These are phyloP conservation scores for Amorphotheca resinae DNA, from an alignment of 495 filamentous ascomycete species.

Conservation along the genomic window DNA sequence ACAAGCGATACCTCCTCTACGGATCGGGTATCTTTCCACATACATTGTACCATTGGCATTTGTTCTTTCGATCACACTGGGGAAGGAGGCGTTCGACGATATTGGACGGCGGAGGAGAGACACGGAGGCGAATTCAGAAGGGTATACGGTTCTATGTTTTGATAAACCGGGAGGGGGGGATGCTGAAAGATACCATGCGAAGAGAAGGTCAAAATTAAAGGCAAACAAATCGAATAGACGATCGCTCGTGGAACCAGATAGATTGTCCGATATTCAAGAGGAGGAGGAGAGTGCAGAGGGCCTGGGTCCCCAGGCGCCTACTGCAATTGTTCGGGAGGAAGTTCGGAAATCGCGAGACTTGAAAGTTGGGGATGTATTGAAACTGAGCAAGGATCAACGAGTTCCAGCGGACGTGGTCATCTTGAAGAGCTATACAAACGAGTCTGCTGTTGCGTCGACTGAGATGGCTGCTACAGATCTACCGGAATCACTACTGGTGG, in stretches of 20 bases:
- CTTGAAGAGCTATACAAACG: conserved; percentile 66
- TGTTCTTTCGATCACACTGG: conserved; percentile 80
- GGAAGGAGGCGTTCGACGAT: conserved; percentile 94
- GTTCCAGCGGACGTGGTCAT: conserved; percentile 93
- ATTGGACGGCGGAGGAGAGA: conserved; percentile 75
- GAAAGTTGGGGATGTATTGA: conserved; percentile 88
- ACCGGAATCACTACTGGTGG: conserved; percentile 13
- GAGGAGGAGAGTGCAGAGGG: conserved; percentile 24
- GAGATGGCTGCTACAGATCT: not conserved
- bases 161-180: conserved; percentile 29
- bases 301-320: conserved; percentile 22
- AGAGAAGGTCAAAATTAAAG: conserved; percentile 26
- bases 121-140: conserved; percentile 87
- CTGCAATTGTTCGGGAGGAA: conserved; percentile 44
- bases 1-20: conserved; percentile 75
- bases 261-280: conserved; percentile 27
- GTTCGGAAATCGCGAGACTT: conserved; percentile 76
- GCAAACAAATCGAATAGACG: conserved; percentile 25
- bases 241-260: conserved; percentile 20
- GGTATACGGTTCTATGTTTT: conserved; percentile 69
- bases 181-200: conserved; percentile 20
- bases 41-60: conserved; percentile 90
- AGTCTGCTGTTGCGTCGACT: conserved; percentile 27
- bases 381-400: conserved; percentile 79
- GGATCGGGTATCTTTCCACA: conserved; percentile 89